Percentiles rank a stretch among this genome's conserved stretches.
Evolutionary conservation across 139 green algal species (phyloP).

Genomic region (Yamagishiella unicocca): DNA sequence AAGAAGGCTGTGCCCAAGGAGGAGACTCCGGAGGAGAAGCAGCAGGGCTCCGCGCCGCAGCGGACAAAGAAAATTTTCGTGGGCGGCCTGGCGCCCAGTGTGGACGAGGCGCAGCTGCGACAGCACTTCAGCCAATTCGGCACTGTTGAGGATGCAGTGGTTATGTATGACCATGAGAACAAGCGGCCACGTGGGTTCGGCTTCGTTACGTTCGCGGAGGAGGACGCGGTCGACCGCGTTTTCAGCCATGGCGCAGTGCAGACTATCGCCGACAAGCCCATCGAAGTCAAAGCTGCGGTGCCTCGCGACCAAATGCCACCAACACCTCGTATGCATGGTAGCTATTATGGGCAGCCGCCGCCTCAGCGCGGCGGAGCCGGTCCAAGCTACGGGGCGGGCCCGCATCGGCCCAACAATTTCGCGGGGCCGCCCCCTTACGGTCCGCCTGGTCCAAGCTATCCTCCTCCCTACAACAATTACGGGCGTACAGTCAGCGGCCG

Average conservation of each 20-base stretch:
- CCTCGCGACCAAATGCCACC: conserved; percentile 88
- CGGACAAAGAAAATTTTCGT: conserved; percentile 96
- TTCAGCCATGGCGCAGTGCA: conserved; percentile 89
- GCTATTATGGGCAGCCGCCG: conserved; percentile 40
- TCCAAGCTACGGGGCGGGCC: conserved; percentile 2
- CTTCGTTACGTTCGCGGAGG: conserved; percentile 95
- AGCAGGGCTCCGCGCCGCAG: conserved; percentile 56
- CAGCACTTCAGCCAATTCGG: conserved; percentile 88
- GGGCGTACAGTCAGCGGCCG: conserved; percentile 27
- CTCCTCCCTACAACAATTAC: conserved; percentile 27
- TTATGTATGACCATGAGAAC: conserved; percentile 98
- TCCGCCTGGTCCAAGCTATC: conserved; percentile 26
- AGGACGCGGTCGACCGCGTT: conserved; percentile 91
- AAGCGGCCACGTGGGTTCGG: conserved; percentile 94
- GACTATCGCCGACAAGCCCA: conserved; percentile 93
- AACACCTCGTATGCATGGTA: conserved; percentile 32
- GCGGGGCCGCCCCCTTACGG: conserved; percentile 27
- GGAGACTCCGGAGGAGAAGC: conserved; percentile 74
- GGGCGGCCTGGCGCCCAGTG: conserved; percentile 88
- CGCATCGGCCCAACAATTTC: conserved; percentile 30
- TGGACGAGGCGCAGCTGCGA: conserved; percentile 87
- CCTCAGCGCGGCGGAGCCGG: conserved; percentile 21
- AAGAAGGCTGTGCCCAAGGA: conserved; percentile 96
- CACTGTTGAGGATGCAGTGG: conserved; percentile 87
- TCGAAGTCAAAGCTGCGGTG: conserved; percentile 94